Evolutionary conservation across 768 basidiomycete species (phyloP).

Genomic region (Pisolithus orientalis): DNA sequence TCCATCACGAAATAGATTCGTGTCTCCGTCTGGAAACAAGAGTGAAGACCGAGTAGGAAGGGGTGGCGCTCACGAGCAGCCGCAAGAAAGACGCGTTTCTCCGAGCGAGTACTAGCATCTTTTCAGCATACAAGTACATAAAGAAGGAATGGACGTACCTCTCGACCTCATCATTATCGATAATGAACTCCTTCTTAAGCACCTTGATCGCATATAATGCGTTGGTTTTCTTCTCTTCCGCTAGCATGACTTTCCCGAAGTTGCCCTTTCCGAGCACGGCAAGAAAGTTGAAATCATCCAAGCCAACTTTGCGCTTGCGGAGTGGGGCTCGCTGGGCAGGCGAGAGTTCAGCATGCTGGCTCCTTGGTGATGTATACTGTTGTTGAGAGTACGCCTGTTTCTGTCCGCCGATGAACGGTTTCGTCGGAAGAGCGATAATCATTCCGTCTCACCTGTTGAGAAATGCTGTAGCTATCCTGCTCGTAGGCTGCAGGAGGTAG

Average conservation of each 20-base stretch:
- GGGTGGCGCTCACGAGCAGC: slow-evolving; percentile 97
- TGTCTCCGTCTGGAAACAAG: slow-evolving; percentile 99
- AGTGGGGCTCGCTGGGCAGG: slow-evolving; percentile 32
- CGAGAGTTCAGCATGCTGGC: slow-evolving; percentile 25
- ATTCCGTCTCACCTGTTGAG: slow-evolving; percentile 17
- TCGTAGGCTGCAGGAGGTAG: slow-evolving; percentile 25
- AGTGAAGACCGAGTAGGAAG: slow-evolving; percentile 93
- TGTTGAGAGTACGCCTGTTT: slow-evolving; percentile 22
- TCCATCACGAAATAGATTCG: slow-evolving; percentile 99
- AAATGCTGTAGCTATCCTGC: slow-evolving; percentile 20
- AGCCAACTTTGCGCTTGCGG: slow-evolving; percentile 80
- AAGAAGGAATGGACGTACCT: slow-evolving; percentile 48
- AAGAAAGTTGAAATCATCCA: slow-evolving; percentile 98
- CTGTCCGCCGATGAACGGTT: slow-evolving; percentile 7
- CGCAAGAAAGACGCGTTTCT: slow-evolving; percentile 96
- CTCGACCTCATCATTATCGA: slow-evolving; percentile 99
- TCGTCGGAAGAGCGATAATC: background rate
- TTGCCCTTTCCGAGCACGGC: slow-evolving; percentile 99
- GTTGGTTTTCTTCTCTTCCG: slow-evolving; percentile 92
- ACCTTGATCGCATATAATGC: slow-evolving; percentile 98
- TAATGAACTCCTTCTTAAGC: slow-evolving; percentile 99
- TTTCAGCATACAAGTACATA: slow-evolving; percentile 3
- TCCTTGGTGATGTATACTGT: slow-evolving; percentile 19
- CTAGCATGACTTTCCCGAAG: slow-evolving; percentile 99
- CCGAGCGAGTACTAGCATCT: slow-evolving; percentile 86